These are phyloP conservation scores for Hyaloperonospora arabidopsidis DNA, from an alignment of 352 stramenopile species.

Conservation along the genomic window DNA sequence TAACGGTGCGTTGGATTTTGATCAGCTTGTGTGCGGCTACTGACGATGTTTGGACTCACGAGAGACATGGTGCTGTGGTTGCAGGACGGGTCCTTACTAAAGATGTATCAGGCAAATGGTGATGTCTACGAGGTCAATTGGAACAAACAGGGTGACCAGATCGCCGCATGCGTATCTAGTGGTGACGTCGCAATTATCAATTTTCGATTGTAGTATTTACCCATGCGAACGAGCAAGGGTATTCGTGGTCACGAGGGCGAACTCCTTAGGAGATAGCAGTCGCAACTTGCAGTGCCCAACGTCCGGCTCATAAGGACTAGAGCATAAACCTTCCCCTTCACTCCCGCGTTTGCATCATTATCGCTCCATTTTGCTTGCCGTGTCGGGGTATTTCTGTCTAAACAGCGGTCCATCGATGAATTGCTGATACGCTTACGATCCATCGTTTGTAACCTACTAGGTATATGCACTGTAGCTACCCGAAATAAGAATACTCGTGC, in stretches of 20 bases:
- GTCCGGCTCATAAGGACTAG: constrained; percentile 31
- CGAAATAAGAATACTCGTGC: too few relatives aligned
- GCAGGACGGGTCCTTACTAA: constrained; percentile 70
- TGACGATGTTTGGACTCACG: neutral
- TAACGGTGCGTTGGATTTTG: constrained; percentile 74
- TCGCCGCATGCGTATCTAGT: constrained; percentile 82
- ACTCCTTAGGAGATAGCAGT: constrained; percentile 15
- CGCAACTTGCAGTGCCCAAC: constrained; percentile 17
- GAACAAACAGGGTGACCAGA: constrained; percentile 86
- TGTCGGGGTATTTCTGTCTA: neutral
- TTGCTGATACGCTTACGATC: neutral
- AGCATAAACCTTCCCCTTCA: constrained; percentile 25
- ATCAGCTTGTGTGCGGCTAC: neutral
- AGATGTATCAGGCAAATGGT: constrained; percentile 86
- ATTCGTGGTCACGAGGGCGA: constrained; percentile 10
- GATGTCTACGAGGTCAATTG: constrained; percentile 99
- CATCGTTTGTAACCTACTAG: too few relatives aligned
- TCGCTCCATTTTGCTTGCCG: constrained; percentile 4
- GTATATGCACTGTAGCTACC: too few relatives aligned
- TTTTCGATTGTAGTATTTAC: constrained; percentile 88
- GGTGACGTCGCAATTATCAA: constrained; percentile 84
- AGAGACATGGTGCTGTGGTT: constrained; percentile 1
- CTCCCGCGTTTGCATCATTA: constrained; percentile 12
- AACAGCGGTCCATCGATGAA: neutral
- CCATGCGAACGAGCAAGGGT: constrained; percentile 20